These are phyloP conservation scores for Trematosphaeria pertusa DNA, from an alignment of 2,329 filamentous ascomycete genomes.

Conservation along the genomic window DNA sequence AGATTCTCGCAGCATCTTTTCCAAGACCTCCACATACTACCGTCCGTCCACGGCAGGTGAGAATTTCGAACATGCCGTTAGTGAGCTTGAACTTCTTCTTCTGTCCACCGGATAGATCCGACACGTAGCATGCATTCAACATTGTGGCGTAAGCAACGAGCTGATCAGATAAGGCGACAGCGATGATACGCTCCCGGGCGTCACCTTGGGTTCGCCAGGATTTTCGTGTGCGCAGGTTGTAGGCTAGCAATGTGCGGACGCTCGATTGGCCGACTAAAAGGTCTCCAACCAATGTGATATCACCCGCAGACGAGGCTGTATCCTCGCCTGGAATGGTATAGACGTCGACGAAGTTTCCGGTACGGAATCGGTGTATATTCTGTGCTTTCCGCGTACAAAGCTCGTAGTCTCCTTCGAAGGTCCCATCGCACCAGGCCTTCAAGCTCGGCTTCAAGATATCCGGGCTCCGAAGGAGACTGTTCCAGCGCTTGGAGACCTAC, in stretches of 20 bases:
- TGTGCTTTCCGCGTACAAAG: constrained; percentile 27
- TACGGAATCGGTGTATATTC: constrained; percentile 33
- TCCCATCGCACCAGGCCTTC: constrained; percentile 29
- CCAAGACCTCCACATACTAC: constrained; percentile 28
- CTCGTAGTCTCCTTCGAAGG: constrained; percentile 21
- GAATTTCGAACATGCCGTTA: constrained; percentile 4
- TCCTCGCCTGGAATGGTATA: too few relatives aligned
- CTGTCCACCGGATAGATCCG: constrained; percentile 17
- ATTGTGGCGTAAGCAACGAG: constrained; percentile 30
- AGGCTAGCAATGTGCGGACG: constrained; percentile 19
- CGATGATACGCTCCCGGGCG: constrained; percentile 29
- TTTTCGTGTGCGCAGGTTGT: constrained; percentile 32
- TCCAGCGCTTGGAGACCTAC: constrained; percentile 47
- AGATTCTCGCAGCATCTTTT: constrained; percentile 18
- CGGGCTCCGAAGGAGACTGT: constrained; percentile 30
- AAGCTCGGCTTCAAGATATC: constrained; percentile 28
- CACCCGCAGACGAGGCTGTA: too few relatives aligned
- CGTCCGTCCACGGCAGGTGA: constrained; percentile 27
- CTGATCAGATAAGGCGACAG: constrained; percentile 27
- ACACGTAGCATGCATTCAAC: constrained; percentile 27
- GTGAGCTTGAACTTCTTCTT: constrained; percentile 32
- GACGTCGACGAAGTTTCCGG: too few relatives aligned
- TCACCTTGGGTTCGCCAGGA: constrained; percentile 16
- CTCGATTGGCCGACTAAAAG: constrained; percentile 18
- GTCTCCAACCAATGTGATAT: constrained; percentile 21